Conservation (phyloP, 176 grass and related monocot genomes). For the Zea mays region DNA sequence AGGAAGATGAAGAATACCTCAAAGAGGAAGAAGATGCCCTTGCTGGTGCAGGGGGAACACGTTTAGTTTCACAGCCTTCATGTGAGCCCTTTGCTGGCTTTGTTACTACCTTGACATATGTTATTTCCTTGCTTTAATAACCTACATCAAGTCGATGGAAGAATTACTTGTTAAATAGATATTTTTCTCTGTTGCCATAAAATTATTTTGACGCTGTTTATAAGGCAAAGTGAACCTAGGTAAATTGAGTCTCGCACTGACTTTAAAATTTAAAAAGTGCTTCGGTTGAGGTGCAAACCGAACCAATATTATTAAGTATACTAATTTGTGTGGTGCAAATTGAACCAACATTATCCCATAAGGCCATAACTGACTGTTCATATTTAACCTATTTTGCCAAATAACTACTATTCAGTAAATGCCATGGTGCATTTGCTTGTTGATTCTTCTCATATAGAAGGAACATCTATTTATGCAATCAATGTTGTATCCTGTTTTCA, state of each 20-base stretch:
- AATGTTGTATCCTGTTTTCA: no score
- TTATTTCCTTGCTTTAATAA: background rate
- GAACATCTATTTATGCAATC: background rate
- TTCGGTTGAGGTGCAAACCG: background rate
- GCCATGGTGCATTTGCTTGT: background rate
- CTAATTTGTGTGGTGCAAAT: background rate
- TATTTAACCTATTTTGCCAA: background rate
- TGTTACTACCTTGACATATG: slow-evolving; percentile 21
- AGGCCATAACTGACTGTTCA: background rate
- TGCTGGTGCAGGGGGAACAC: slow-evolving; percentile 70
- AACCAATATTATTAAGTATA: background rate
- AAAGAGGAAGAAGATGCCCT: slow-evolving; percentile 91
- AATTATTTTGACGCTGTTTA: no score
- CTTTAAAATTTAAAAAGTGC: background rate
- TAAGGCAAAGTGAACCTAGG: background rate
- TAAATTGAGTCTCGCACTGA: background rate
- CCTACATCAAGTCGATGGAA: background rate
- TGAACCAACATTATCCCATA: background rate
- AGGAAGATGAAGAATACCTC: slow-evolving; percentile 94
- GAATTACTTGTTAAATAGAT: background rate
- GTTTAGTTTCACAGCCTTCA: slow-evolving; percentile 78
- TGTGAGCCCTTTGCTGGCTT: slow-evolving; percentile 49
- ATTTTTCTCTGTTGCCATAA: background rate
- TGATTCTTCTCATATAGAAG: background rate
- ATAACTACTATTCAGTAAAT: background rate